A percentile compares a stretch with the other conserved stretches of the same genome.
Conservation (phyloP, 805 yeast species). For the Suhomyces emberorum region DNA sequence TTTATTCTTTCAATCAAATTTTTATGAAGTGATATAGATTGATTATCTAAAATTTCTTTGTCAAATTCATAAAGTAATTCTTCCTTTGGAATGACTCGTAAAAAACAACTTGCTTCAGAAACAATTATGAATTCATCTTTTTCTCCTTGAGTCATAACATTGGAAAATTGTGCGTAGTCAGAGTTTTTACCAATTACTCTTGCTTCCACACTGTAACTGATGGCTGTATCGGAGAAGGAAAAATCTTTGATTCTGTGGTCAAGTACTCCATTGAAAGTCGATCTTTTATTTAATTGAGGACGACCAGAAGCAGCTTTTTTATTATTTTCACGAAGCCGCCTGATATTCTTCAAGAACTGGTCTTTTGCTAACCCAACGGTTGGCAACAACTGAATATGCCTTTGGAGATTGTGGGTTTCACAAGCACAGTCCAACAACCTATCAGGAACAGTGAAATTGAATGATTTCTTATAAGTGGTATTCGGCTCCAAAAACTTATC, state of each 20-base stretch:
- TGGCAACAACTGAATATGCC: conserved; percentile 23
- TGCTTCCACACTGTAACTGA: conserved; percentile 27
- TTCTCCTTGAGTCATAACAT: conserved; percentile 4
- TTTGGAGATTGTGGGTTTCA: conserved; percentile 21
- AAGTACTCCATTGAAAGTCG: background rate
- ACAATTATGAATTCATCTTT: conserved; percentile 23
- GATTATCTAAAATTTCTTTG: conserved; percentile 2
- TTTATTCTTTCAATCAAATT: conserved; percentile 15
- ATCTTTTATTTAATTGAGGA: background rate
- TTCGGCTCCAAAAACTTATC: conserved; percentile 20
- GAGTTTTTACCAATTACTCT: conserved; percentile 23
- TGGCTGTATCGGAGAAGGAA: conserved; percentile 25
- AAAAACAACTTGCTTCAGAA: conserved; percentile 20
- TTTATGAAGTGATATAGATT: conserved; percentile 14
- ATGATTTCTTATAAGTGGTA: conserved; percentile 25
- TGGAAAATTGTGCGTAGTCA: conserved; percentile 13
- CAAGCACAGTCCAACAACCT: conserved; percentile 29
- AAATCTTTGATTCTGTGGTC: conserved; percentile 20
- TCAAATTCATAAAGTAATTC: conserved; percentile 1
- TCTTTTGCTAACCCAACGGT: conserved; percentile 24
- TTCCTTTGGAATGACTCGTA: conserved; percentile 21
- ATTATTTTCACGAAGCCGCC: conserved; percentile 8
- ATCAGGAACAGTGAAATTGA: conserved; percentile 24
- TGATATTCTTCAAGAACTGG: conserved; percentile 18
- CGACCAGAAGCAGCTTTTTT: background rate